phyloP scores from a whole-genome alignment of 2,329 filamentous ascomycete genomes.

The Cytospora mali region DNA sequence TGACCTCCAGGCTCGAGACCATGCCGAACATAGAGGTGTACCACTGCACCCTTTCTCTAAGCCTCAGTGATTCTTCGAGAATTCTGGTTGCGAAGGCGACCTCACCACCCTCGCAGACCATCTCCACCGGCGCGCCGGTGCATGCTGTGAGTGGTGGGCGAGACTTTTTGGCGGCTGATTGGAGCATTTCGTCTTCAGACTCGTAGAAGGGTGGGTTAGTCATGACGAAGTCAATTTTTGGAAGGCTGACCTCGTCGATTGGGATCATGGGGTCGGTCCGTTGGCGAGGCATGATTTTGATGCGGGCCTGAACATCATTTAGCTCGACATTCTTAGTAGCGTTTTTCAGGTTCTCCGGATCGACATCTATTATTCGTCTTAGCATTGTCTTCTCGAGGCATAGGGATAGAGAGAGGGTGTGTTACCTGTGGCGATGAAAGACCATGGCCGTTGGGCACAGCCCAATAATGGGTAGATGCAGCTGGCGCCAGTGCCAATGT shows the following conservation, averaged over 20 bases:
- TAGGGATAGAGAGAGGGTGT: background rate
- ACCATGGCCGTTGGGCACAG: constrained; percentile 72
- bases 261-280: constrained; percentile 63
- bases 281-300: constrained; percentile 62
- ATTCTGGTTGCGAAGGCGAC: constrained; percentile 90
- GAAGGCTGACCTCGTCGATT: constrained; percentile 53
- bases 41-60: constrained; percentile 70
- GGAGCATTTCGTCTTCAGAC: constrained; percentile 69
- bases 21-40: constrained; percentile 93
- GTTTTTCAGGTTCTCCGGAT: constrained; percentile 66
- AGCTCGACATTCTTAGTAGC: constrained; percentile 67
- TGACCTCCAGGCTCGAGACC: constrained; percentile 64
- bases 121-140: constrained; percentile 80
- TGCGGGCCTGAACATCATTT: constrained; percentile 67
- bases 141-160: constrained; percentile 70
- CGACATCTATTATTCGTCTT: constrained; percentile 63
- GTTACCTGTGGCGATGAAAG: constrained; percentile 65
- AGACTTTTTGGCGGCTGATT: constrained; percentile 66
- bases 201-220: constrained; percentile 94
- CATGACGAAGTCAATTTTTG: constrained; percentile 77
- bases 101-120: constrained; percentile 77
- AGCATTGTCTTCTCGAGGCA: background rate
- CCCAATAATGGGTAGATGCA: constrained; percentile 89
- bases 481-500: constrained; percentile 89
- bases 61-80: constrained; percentile 34